Evolutionary conservation across 2,329 filamentous ascomycete genomes (phyloP).

Genomic region (Leptosphaerulina australis): DNA sequence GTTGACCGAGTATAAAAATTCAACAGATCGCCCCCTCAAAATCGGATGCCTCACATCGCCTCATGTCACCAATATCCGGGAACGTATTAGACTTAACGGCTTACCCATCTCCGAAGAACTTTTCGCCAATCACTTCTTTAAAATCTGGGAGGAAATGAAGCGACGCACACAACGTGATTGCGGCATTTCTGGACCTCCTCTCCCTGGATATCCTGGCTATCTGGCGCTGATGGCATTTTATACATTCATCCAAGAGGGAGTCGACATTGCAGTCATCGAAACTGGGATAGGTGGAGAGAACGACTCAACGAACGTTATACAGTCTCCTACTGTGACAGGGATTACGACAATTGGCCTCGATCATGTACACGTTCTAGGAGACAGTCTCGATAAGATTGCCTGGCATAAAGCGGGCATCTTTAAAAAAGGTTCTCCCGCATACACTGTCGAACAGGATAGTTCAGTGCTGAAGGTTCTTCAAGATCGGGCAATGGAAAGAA

Average conservation of each 20-base stretch:
- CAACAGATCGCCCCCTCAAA: slow-evolving; percentile 40
- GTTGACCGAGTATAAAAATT: slow-evolving; percentile 58
- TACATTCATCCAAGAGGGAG: slow-evolving; percentile 66
- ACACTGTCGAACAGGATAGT: slow-evolving; percentile 16
- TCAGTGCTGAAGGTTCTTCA: slow-evolving; percentile 14
- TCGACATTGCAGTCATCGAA: slow-evolving; percentile 69
- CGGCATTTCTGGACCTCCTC: slow-evolving; percentile 7
- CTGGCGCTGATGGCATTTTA: slow-evolving; percentile 62
- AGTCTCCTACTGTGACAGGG: slow-evolving; percentile 62
- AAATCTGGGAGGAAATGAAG: slow-evolving; percentile 62
- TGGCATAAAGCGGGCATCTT: slow-evolving; percentile 79
- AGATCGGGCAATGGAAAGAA: slow-evolving; percentile 22
- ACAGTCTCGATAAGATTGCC: slow-evolving; percentile 68
- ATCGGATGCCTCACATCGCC: slow-evolving; percentile 73
- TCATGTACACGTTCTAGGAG: slow-evolving; percentile 67
- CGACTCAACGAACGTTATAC: slow-evolving; percentile 70
- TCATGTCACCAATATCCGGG: slow-evolving; percentile 59
- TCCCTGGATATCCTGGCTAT: slow-evolving; percentile 72
- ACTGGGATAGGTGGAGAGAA: slow-evolving; percentile 64
- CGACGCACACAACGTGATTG: slow-evolving; percentile 54
- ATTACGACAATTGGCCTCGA: slow-evolving; percentile 73
- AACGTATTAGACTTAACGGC: slow-evolving; percentile 49
- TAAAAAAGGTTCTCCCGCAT: slow-evolving; percentile 64
- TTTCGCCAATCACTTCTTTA: slow-evolving; percentile 54
- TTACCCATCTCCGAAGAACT: slow-evolving; percentile 40